Conservation (phyloP, 169 alveolate species). For the Cryptosporidium sp. region DNA sequence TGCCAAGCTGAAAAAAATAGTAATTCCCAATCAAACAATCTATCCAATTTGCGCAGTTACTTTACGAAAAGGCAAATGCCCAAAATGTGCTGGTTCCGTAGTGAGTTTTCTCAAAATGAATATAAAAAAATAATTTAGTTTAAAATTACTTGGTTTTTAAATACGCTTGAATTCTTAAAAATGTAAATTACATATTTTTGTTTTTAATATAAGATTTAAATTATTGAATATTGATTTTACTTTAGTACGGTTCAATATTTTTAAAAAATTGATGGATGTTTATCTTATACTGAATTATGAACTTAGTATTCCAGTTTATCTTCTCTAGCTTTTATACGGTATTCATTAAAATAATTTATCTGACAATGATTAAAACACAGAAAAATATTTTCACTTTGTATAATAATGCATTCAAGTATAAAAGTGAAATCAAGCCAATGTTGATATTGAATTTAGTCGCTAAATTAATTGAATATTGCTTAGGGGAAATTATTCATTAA, state of each 20-base stretch:
- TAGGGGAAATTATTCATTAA: background rate
- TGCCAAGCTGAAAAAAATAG: background rate
- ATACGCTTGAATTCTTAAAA: background rate
- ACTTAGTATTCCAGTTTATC: background rate
- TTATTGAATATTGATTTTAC: too few species aligned
- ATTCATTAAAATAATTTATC: background rate
- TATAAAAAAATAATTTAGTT: background rate
- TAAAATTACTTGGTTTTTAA: too few species aligned
- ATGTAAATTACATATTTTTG: too few species aligned
- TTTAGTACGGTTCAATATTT: too few species aligned
- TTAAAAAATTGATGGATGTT: too few species aligned
- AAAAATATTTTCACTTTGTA: too few species aligned
- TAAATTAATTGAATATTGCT: background rate
- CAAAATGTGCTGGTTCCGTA: background rate
- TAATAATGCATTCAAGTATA: background rate
- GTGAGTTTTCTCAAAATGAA: too few species aligned
- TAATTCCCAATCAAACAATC: background rate
- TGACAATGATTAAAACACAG: background rate
- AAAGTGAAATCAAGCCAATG: background rate
- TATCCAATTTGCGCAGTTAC: background rate
- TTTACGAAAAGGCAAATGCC: background rate
- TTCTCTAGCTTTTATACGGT: background rate
- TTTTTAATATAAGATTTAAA: too few species aligned
- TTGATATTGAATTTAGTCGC: background rate
- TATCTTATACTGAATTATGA: background rate